Conservation (phyloP, 2,329 filamentous ascomycete genomes). For the Grosmannia serpens region DNA sequence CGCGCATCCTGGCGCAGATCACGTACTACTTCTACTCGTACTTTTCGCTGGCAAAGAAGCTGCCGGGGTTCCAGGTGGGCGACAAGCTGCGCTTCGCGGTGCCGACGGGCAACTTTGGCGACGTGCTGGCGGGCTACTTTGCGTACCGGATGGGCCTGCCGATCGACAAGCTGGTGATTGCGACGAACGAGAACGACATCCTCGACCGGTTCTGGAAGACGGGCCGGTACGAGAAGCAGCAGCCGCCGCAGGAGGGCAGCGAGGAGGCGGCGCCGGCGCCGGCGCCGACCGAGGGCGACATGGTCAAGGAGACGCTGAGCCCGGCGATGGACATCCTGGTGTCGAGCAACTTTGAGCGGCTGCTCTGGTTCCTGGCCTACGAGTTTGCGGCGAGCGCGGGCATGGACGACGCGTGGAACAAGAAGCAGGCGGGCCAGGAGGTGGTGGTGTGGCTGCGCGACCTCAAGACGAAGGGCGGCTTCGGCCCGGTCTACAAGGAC, state of each 20-base stretch:
- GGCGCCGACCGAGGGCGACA: constrained; percentile 48
- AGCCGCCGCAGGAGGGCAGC: not conserved
- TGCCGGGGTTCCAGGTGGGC: constrained; percentile 47
- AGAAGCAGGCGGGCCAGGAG: constrained; percentile 60
- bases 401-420: constrained; percentile 54
- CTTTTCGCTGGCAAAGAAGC: constrained; percentile 60
- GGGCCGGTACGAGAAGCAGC: constrained; percentile 73
- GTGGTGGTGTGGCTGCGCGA: constrained; percentile 68
- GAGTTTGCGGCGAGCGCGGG: constrained; percentile 43
- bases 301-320: constrained; percentile 81
- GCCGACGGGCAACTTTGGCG: constrained; percentile 89
- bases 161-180: constrained; percentile 70
- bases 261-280: constrained; percentile 13
- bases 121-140: constrained; percentile 89
- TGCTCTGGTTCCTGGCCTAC: constrained; percentile 87
- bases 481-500: constrained; percentile 61
- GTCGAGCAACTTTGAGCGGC: constrained; percentile 89
- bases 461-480: constrained; percentile 72
- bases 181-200: constrained; percentile 97
- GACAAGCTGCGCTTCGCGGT: constrained; percentile 75
- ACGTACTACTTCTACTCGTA: constrained; percentile 96
- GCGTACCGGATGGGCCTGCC: constrained; percentile 52
- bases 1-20: constrained; percentile 89
- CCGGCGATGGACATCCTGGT: constrained; percentile 98
- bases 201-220: constrained; percentile 90